Percentiles rank a stretch among this genome's conserved stretches.
Evolutionary conservation across 345 rosid species (phyloP).

Genomic region (Kandelia obovata): DNA sequence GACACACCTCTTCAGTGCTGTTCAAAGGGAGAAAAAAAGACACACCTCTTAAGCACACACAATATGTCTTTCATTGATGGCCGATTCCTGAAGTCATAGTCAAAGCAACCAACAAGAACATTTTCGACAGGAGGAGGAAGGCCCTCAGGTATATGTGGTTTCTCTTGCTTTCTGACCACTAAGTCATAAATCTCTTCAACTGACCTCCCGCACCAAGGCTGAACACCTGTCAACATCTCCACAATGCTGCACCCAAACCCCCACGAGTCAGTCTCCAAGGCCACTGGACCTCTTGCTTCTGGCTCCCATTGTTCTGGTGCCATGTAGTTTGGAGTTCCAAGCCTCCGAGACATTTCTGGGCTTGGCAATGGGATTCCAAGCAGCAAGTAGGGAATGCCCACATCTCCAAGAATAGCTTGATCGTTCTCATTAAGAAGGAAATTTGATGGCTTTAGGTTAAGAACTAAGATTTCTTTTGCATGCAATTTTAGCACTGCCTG

Average conservation of each 20-base stretch:
- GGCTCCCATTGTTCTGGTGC: constrained; percentile 99
- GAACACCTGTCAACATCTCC: constrained; percentile 88
- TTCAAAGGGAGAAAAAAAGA: not conserved
- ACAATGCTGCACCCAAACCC: constrained; percentile 88
- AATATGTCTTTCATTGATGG: constrained; percentile 84
- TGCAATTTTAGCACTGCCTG: constrained; percentile 67
- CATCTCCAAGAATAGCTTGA: constrained; percentile 67
- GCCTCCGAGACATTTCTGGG: constrained; percentile 58
- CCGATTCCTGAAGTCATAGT: constrained; percentile 78
- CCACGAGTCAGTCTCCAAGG: constrained; percentile 92
- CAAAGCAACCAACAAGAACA: constrained; percentile 79
- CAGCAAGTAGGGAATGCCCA: constrained; percentile 72
- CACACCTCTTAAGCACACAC: constrained; percentile 60
- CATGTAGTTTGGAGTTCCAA: constrained; percentile 95
- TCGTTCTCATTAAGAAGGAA: constrained; percentile 66
- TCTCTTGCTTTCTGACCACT: constrained; percentile 77
- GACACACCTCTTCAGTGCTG: constrained; percentile 37
- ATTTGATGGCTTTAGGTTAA: constrained; percentile 78
- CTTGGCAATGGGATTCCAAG: constrained; percentile 64
- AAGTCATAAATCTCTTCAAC: constrained; percentile 56
- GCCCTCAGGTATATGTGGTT: constrained; percentile 55
- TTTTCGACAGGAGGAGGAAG: constrained; percentile 72
- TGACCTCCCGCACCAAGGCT: constrained; percentile 73
- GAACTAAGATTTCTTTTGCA: constrained; percentile 59
- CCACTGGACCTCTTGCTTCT: constrained; percentile 74